Evolutionary conservation across 352 stramenopile genomes (phyloP).

Genomic region (Globisporangium barbulae): DNA sequence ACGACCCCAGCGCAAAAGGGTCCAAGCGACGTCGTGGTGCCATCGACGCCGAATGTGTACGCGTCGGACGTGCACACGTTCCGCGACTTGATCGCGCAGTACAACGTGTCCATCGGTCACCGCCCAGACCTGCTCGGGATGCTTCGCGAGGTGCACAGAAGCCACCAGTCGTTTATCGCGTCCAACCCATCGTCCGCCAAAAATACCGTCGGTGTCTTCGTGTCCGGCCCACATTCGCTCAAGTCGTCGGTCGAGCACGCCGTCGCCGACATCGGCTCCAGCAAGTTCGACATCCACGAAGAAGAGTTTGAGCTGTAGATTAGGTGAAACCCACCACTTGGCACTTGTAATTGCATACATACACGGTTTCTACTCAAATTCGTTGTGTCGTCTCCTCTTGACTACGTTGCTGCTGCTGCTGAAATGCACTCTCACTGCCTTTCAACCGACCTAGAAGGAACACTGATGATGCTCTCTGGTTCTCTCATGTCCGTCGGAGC

Average conservation of each 20-base stretch:
- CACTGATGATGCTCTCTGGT: too few relatives aligned
- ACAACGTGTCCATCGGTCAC: conserved; percentile 23
- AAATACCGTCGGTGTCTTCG: conserved; percentile 17
- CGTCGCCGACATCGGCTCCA: conserved; percentile 15
- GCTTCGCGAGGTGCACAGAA: conserved; percentile 23
- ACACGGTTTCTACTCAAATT: too few relatives aligned
- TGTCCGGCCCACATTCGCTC: conserved; percentile 20
- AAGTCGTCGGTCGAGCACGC: conserved; percentile 15
- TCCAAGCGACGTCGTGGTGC: not conserved
- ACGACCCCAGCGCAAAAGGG: not conserved
- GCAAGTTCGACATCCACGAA: conserved; percentile 23
- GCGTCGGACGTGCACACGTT: conserved; percentile 16
- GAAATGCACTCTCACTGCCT: too few relatives aligned
- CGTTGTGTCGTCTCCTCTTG: too few relatives aligned
- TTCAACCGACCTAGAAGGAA: too few relatives aligned
- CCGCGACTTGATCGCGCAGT: conserved; percentile 29
- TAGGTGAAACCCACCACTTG: too few relatives aligned
- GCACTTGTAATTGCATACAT: not conserved
- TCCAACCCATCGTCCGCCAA: not conserved
- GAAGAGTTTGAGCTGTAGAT: conserved; percentile 28
- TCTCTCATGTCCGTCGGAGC: too few relatives aligned
- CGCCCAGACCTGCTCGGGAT: conserved; percentile 30
- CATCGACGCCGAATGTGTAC: not conserved
- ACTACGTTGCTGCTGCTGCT: too few relatives aligned
- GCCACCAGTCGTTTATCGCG: conserved; percentile 12